These are phyloP conservation scores for Acanthochlamys bracteata DNA, from an alignment of 106 monocot species.

Conservation along the genomic window DNA sequence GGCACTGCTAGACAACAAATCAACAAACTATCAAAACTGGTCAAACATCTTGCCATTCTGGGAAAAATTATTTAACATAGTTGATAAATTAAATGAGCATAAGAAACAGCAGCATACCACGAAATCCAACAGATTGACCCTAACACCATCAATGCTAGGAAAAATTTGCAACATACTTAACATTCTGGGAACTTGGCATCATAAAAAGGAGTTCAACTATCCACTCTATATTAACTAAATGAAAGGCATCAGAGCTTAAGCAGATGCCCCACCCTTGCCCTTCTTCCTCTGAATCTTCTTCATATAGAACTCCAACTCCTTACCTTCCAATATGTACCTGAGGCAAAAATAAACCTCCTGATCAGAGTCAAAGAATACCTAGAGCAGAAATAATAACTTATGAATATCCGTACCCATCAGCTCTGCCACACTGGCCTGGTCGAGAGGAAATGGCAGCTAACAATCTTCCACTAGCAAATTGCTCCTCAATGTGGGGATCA, in stretches of 20 bases:
- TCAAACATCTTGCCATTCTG: no score
- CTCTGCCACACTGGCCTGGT: conserved; percentile 40
- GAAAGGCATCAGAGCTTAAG: not conserved
- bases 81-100: no score
- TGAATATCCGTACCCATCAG: conserved; percentile 28
- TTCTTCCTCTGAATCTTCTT: conserved; percentile 15
- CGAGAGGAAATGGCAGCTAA: conserved; percentile 52
- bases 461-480: conserved; percentile 48
- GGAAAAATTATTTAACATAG: no score
- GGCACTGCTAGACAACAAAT: no score
- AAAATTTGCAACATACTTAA: no score
- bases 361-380: not conserved
- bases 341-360: not conserved
- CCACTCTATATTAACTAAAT: no score
- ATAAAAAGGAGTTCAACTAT: no score
- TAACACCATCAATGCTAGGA: no score
- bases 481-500: conserved; percentile 61
- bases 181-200: no score
- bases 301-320: conserved; percentile 9
- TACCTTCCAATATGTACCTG: conserved; percentile 6
- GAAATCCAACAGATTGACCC: no score
- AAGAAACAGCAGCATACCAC: no score
- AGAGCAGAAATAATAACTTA: not conserved
- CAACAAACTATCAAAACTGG: no score
- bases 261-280: conserved; percentile 7